These are phyloP conservation scores for Bryum argenteum DNA, from an alignment of 225 moss, liverwort and hornwort species.

Conservation along the genomic window DNA sequence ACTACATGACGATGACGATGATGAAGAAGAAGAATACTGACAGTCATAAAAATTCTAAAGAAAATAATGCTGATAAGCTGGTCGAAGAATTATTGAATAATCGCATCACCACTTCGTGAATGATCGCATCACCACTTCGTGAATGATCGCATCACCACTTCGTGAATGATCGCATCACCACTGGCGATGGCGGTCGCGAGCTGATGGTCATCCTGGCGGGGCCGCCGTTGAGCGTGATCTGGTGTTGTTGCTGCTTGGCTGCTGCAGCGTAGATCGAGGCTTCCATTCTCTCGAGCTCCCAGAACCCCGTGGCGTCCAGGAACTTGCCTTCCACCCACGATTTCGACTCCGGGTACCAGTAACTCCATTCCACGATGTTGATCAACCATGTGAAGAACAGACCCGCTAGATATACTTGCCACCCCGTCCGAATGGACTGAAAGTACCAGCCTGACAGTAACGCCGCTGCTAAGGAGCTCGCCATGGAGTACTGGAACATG, in stretches of 20 bases:
- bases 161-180: slow-evolving; percentile 23
- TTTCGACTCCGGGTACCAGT: slow-evolving; percentile 25
- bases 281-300: slow-evolving; percentile 36
- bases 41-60: too few relatives aligned
- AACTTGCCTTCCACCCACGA: slow-evolving; percentile 47
- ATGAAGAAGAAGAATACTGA: too few relatives aligned
- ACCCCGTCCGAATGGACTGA: slow-evolving; percentile 36
- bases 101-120: slow-evolving; percentile 40
- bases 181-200: slow-evolving; percentile 32
- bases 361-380: slow-evolving; percentile 47
- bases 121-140: slow-evolving; percentile 27
- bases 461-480: slow-evolving; percentile 25
- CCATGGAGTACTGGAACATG: slow-evolving; percentile 36
- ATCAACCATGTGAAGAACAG: slow-evolving; percentile 45
- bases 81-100: too few relatives aligned
- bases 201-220: slow-evolving; percentile 51
- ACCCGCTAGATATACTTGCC: slow-evolving; percentile 37
- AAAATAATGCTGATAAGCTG: too few relatives aligned
- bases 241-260: neutral
- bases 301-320: slow-evolving; percentile 26
- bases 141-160: slow-evolving; percentile 32
- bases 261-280: neutral
- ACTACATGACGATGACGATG: too few relatives aligned
- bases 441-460: slow-evolving; percentile 33
- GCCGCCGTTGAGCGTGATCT: slow-evolving; percentile 50